These are phyloP conservation scores for Agaricales sp. DNA, from an alignment of 1,284 basidiomycete genomes.

Conservation along the genomic window DNA sequence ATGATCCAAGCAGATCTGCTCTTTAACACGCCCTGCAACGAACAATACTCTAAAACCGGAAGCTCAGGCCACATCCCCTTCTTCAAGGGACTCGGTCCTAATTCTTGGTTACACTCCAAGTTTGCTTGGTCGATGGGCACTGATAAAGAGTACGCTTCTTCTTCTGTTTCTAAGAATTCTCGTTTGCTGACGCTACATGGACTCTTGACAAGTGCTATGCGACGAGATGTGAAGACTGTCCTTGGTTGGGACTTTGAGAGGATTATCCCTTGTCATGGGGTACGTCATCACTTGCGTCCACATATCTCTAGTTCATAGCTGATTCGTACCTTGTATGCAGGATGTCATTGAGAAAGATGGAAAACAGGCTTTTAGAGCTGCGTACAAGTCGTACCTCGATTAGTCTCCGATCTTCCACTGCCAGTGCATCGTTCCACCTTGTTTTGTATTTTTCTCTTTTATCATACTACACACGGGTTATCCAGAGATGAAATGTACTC, in stretches of 20 bases:
- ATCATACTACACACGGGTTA: neutral
- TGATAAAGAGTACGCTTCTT: constrained; percentile 48
- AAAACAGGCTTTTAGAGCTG: constrained; percentile 49
- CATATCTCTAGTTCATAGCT: constrained; percentile 7
- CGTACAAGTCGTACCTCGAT: constrained; percentile 27
- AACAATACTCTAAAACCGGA: constrained; percentile 64
- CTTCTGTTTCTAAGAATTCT: neutral
- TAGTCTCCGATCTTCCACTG: constrained; percentile 10
- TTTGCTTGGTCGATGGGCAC: constrained; percentile 39
- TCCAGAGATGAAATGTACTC: too few relatives aligned
- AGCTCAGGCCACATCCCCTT: constrained; percentile 36
- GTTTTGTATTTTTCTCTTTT: neutral
- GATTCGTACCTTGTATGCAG: constrained; percentile 15
- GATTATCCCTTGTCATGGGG: constrained; percentile 92
- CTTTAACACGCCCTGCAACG: constrained; percentile 80
- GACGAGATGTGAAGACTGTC: constrained; percentile 59
- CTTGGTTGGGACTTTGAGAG: constrained; percentile 79
- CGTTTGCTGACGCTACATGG: constrained; percentile 64
- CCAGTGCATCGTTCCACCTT: neutral
- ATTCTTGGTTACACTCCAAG: constrained; percentile 46
- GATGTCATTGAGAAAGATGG: constrained; percentile 61
- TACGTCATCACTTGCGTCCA: constrained; percentile 21
- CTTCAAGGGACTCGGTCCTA: constrained; percentile 43
- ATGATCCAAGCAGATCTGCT: constrained; percentile 84
- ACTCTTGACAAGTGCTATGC: constrained; percentile 64